Conservation (phyloP, 805 yeast genomes). For the Wickerhamiella dianesei region DNA sequence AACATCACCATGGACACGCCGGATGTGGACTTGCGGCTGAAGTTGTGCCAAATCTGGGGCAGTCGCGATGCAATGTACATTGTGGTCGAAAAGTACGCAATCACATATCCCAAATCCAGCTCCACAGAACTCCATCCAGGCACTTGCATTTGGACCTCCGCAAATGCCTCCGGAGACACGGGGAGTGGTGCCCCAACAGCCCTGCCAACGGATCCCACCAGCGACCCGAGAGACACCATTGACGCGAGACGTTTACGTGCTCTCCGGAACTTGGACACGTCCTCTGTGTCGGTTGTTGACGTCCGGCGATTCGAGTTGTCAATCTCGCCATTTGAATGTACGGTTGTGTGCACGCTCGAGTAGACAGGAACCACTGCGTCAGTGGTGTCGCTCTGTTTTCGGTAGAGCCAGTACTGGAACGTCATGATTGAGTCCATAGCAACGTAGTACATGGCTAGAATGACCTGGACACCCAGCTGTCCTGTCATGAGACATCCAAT, state of each 20-base stretch:
- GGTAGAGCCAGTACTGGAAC: constrained; percentile 60
- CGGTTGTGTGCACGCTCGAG: background rate
- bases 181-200: constrained; percentile 5
- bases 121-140: constrained; percentile 3
- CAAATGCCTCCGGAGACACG: background rate
- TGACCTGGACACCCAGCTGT: constrained; percentile 69
- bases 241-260: constrained; percentile 7
- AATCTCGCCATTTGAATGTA: background rate
- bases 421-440: constrained; percentile 54
- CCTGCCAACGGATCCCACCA: constrained; percentile 8
- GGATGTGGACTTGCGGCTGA: constrained; percentile 63
- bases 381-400: background rate
- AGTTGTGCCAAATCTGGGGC: constrained; percentile 75
- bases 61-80: constrained; percentile 67
- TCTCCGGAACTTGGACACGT: constrained; percentile 3
- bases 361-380: constrained; percentile 6
- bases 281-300: background rate
- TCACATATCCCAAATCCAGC: constrained; percentile 28
- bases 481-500: constrained; percentile 61
- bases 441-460: constrained; percentile 60
- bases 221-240: constrained; percentile 3
- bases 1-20: constrained; percentile 76
- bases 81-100: constrained; percentile 71
- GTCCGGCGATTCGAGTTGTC: background rate
- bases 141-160: too few relatives aligned